Evolutionary conservation across 192 early-diverging fungal species (phyloP).

Genomic region (Podila verticillata): DNA sequence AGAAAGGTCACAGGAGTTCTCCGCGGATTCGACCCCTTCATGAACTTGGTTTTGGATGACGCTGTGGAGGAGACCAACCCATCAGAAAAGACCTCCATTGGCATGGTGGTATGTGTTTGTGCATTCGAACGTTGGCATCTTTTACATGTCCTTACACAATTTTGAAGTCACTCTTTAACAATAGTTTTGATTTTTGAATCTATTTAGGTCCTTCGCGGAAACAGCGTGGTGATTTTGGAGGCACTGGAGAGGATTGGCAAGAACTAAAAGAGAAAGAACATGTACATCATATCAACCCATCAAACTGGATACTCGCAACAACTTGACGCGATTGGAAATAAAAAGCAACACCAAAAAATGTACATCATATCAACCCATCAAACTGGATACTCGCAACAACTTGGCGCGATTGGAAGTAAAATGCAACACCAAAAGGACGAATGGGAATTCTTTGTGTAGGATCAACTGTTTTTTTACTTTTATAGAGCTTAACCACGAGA

Average conservation of each 20-base stretch:
- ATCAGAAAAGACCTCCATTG: constrained; percentile 77
- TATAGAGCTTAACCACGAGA: too few species aligned
- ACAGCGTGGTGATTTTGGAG: constrained; percentile 78
- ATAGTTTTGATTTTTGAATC: not conserved
- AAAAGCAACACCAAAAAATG: too few species aligned
- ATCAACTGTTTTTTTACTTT: too few species aligned
- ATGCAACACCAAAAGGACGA: too few species aligned
- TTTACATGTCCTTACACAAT: not conserved
- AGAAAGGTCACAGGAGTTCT: constrained; percentile 94
- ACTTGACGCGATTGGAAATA: too few species aligned
- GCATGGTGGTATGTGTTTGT: constrained; percentile 78
- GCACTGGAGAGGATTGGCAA: constrained; percentile 69
- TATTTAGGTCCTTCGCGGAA: constrained; percentile 75
- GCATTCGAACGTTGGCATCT: not conserved
- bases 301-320: too few species aligned
- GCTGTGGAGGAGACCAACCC: constrained; percentile 82
- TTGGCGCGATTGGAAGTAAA: too few species aligned
- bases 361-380: too few species aligned
- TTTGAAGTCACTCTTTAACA: not conserved
- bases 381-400: too few species aligned
- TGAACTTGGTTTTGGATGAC: constrained; percentile 98
- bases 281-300: too few species aligned
- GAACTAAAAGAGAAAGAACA: not conserved
- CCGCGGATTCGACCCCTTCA: constrained; percentile 98
- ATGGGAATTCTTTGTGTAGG: too few species aligned